Conservation (phyloP, 2,329 filamentous ascomycete species). For the Colletotrichum karsti region DNA sequence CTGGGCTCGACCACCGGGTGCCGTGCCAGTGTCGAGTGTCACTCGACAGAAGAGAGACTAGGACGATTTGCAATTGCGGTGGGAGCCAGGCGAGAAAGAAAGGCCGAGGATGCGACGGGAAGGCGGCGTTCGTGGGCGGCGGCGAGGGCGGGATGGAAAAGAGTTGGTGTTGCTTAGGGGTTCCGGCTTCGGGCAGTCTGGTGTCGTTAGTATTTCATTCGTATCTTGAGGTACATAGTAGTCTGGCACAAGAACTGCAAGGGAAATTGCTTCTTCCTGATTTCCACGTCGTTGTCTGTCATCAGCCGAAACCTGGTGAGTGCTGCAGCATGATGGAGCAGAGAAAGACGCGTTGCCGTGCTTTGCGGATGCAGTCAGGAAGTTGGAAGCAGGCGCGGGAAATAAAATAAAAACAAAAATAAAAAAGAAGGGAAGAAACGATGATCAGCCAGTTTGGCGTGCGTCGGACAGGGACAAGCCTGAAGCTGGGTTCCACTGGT, state of each 20-base stretch:
- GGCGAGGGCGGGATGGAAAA: background rate
- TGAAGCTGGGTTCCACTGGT: background rate
- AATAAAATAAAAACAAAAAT: background rate
- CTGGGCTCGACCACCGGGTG: background rate
- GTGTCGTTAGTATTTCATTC: too few species aligned
- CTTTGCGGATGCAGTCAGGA: background rate
- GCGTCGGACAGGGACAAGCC: constrained; percentile 8
- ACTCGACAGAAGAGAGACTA: background rate
- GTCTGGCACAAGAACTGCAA: background rate
- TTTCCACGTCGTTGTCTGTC: background rate
- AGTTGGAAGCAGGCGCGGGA: background rate
- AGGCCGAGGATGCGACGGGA: background rate
- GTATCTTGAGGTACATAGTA: too few species aligned
- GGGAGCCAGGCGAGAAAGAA: background rate
- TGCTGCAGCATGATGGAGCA: background rate
- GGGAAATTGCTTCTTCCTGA: background rate
- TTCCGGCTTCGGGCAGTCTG: background rate
- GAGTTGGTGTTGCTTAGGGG: background rate
- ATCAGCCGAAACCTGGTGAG: background rate
- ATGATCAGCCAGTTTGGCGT: constrained; percentile 15
- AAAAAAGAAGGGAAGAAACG: constrained; percentile 8
- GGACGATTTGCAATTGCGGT: background rate
- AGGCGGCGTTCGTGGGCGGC: background rate
- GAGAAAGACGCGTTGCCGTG: background rate
- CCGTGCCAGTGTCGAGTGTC: constrained; percentile 6